Conservation (phyloP, 202 grass and related monocot species). For the Digitaria exilis region DNA sequence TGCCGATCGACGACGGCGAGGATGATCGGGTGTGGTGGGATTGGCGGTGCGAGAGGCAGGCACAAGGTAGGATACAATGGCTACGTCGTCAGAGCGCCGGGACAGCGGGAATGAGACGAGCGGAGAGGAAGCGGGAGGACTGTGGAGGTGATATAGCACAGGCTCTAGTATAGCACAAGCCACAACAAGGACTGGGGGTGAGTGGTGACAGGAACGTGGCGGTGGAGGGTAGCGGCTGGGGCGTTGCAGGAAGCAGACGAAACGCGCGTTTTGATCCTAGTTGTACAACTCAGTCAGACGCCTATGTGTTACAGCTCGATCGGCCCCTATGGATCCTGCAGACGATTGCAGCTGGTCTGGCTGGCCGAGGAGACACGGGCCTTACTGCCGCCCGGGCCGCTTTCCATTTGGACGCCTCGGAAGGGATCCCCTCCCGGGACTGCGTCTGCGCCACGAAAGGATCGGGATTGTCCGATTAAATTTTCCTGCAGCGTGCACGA, state of each 20-base stretch:
- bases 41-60: not conserved
- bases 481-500: not conserved
- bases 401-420: constrained; percentile 37
- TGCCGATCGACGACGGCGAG: too few species aligned
- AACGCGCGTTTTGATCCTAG: not conserved
- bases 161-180: not conserved
- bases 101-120: not conserved
- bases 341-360: not conserved
- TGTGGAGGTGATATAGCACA: constrained; percentile 3
- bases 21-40: not conserved
- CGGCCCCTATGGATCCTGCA: not conserved
- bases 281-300: too few species aligned
- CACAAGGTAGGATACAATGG: not conserved
- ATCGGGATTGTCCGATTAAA: not conserved
- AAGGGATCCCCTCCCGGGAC: not conserved
- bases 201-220: not conserved
- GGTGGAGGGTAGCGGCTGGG: constrained; percentile 28
- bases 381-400: not conserved
- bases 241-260: constrained; percentile 12
- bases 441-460: not conserved
- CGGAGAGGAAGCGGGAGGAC: not conserved
- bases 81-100: not conserved
- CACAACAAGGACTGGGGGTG: not conserved
- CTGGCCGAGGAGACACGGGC: constrained; percentile 30
- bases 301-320: constrained; percentile 22